Conservation (phyloP, 2,329 filamentous ascomycete species). For the Biscogniauxia marginata region DNA sequence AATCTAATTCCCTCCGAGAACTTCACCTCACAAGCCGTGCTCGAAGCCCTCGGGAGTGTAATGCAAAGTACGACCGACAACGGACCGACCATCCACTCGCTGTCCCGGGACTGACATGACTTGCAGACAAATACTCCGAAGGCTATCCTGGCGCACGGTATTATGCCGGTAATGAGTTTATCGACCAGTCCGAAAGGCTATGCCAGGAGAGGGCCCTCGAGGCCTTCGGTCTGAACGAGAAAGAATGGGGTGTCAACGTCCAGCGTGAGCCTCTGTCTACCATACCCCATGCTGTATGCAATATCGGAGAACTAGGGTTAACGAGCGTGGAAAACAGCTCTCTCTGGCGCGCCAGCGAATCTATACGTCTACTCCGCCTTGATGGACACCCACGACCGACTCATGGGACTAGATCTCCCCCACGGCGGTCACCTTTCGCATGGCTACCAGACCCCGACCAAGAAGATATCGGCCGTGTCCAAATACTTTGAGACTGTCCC, state of each 20-base stretch:
- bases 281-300: neutral
- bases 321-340: constrained; percentile 49
- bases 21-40: constrained; percentile 88
- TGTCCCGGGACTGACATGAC: neutral
- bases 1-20: constrained; percentile 96
- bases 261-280: constrained; percentile 59
- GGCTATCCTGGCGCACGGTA: constrained; percentile 95
- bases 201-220: constrained; percentile 90
- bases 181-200: constrained; percentile 83
- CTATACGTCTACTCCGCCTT: constrained; percentile 94
- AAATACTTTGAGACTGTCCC: constrained; percentile 99
- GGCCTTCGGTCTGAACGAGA: constrained; percentile 77
- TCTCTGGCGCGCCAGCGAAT: constrained; percentile 74
- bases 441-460: constrained; percentile 92
- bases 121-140: constrained; percentile 96
- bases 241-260: constrained; percentile 96
- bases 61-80: constrained; percentile 76
- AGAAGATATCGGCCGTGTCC: constrained; percentile 96
- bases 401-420: constrained; percentile 96
- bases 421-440: constrained; percentile 96
- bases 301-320: constrained; percentile 16
- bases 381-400: constrained; percentile 85
- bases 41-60: constrained; percentile 87
- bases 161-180: constrained; percentile 96
- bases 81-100: constrained; percentile 6